These are phyloP conservation scores for Alternaria gansuensis DNA, from an alignment of 2,329 filamentous ascomycete genomes.

Conservation along the genomic window DNA sequence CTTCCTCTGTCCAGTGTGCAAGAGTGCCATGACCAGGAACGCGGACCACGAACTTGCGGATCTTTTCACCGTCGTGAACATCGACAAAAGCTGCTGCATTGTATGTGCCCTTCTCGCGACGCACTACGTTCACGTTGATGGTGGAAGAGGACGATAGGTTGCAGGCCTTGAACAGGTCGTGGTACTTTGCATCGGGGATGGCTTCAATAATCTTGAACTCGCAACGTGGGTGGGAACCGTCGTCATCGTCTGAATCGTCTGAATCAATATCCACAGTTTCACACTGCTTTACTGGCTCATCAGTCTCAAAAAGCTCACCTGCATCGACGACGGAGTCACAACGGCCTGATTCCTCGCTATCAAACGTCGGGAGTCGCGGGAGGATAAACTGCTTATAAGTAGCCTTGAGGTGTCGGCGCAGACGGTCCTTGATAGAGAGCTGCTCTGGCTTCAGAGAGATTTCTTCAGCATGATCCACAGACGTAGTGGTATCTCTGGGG, in stretches of 20 bases:
- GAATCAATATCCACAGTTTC: not conserved
- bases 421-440: not conserved
- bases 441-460: not conserved
- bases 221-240: not conserved
- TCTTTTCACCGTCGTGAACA: not conserved
- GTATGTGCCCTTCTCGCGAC: not conserved
- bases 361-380: not conserved
- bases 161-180: not conserved
- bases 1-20: slow-evolving; percentile 15
- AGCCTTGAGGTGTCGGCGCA: not conserved
- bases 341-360: not conserved
- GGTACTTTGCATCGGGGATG: not conserved
- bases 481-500: not conserved
- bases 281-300: not conserved
- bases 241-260: not conserved
- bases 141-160: not conserved
- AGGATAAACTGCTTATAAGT: not conserved
- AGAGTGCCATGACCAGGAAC: slow-evolving; percentile 18
- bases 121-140: not conserved
- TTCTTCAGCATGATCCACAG: not conserved
- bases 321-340: not conserved
- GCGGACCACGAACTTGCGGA: slow-evolving; percentile 12
- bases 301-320: not conserved
- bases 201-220: slow-evolving; percentile 1
- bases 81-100: not conserved